phyloP scores from a whole-genome alignment of 805 yeast genomes.

The Pichia membranifaciens region DNA sequence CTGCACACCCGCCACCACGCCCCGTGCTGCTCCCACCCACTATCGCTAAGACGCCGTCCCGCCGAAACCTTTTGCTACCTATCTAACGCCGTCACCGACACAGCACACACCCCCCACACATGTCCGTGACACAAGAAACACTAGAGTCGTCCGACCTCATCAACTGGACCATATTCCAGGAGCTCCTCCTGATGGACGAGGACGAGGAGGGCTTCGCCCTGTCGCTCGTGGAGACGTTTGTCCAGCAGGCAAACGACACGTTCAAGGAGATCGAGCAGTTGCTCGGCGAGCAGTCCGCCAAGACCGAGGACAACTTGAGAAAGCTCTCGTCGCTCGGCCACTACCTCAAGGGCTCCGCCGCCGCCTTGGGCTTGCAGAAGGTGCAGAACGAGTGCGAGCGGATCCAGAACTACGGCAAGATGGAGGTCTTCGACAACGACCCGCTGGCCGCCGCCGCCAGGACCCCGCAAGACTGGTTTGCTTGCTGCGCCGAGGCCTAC shows the following conservation, averaged over 20 bases:
- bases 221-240: conserved; percentile 73
- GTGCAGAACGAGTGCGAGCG: conserved; percentile 87
- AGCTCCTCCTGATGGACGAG: conserved; percentile 90
- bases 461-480: conserved; percentile 29
- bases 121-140: conserved; percentile 25
- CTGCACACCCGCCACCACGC: too few species aligned
- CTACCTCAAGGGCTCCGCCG: conserved; percentile 91
- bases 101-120: background rate
- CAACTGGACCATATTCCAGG: conserved; percentile 85
- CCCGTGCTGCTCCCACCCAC: too few species aligned
- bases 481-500: conserved; percentile 48
- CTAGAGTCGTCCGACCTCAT: conserved; percentile 55
- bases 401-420: conserved; percentile 83
- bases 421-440: conserved; percentile 26
- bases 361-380: conserved; percentile 79
- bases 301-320: conserved; percentile 40
- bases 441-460: conserved; percentile 28
- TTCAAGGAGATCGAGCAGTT: conserved; percentile 63
- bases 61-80: too few species aligned
- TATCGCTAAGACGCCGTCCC: too few species aligned
- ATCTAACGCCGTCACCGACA: too few species aligned
- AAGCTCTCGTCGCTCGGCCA: conserved; percentile 78
- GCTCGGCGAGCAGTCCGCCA: conserved; percentile 23
- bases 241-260: conserved; percentile 82
- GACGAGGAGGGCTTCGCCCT: conserved; percentile 89